A percentile compares a stretch with the other conserved stretches of the same genome.
Evolutionary conservation across 2,329 filamentous ascomycete species (phyloP).

Genomic region (Beauveria australis): DNA sequence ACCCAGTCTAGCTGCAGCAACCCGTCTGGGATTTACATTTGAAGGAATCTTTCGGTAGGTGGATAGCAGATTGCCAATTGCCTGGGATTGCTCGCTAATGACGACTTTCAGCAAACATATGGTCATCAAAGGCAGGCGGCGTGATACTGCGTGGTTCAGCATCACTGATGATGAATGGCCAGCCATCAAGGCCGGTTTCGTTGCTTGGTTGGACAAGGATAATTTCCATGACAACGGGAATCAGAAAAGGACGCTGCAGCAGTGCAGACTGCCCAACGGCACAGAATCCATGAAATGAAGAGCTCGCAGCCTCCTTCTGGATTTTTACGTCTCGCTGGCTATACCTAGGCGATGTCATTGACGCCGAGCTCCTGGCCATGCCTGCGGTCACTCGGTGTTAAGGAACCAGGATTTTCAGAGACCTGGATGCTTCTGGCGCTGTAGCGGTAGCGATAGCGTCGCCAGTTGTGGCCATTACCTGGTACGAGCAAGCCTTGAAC

Average conservation of each 20-base stretch:
- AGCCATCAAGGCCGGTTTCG: conserved; percentile 34
- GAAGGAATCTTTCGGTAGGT: conserved; percentile 49
- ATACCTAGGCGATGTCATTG: neutral
- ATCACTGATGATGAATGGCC: conserved; percentile 54
- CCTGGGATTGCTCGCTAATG: neutral
- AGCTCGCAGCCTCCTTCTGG: neutral
- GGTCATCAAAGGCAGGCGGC: conserved; percentile 45
- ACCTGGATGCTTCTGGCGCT: no score
- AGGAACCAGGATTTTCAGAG: no score
- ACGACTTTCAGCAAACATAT: conserved; percentile 40
- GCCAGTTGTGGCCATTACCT: neutral
- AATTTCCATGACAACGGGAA: conserved; percentile 49
- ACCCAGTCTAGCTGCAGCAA: conserved; percentile 44
- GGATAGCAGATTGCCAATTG: neutral
- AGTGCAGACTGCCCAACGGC: conserved; percentile 18
- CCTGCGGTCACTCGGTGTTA: no score
- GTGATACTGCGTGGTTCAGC: conserved; percentile 55
- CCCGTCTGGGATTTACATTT: conserved; percentile 47
- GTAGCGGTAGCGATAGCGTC: neutral
- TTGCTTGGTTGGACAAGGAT: conserved; percentile 42
- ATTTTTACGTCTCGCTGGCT: neutral
- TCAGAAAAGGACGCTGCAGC: conserved; percentile 39
- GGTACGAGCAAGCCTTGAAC: neutral
- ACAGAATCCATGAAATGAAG: neutral
- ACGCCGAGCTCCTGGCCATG: no score